Percentiles rank a stretch among this genome's conserved stretches.
Conservation (phyloP, 1,284 basidiomycete species). For the Microbotryum scabiosae region DNA sequence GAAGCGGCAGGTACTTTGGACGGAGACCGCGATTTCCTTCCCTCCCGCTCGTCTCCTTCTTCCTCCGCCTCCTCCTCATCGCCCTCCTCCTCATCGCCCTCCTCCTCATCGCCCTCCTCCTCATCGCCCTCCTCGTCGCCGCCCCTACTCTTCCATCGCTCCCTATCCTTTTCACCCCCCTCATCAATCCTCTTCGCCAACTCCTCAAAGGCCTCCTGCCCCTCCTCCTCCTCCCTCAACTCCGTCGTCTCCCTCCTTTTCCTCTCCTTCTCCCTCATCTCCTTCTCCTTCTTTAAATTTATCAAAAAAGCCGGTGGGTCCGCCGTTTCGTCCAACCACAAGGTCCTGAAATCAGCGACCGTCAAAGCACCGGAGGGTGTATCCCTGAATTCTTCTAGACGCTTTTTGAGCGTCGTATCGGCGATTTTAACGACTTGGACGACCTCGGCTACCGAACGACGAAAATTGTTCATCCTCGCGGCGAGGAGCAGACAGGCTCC, state of each 20-base stretch:
- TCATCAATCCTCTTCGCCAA: slow-evolving; percentile 15
- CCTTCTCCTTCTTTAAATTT: slow-evolving; percentile 61
- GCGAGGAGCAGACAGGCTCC: slow-evolving; percentile 91
- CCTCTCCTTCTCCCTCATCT: slow-evolving; percentile 41
- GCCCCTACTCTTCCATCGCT: slow-evolving; percentile 9
- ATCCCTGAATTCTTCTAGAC: slow-evolving; percentile 89
- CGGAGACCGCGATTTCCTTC: background rate
- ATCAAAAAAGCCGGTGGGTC: slow-evolving; percentile 81
- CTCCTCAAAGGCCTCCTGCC: slow-evolving; percentile 20
- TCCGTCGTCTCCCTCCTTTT: slow-evolving; percentile 22
- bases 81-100: slow-evolving; percentile 9
- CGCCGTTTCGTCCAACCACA: slow-evolving; percentile 84
- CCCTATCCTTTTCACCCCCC: slow-evolving; percentile 16
- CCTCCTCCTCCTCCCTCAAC: slow-evolving; percentile 17
- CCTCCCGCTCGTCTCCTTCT: background rate
- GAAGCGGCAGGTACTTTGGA: background rate
- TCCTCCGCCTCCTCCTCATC: slow-evolving; percentile 7
- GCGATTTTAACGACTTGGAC: slow-evolving; percentile 94
- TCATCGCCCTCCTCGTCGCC: slow-evolving; percentile 11
- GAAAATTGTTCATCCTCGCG: slow-evolving; percentile 96
- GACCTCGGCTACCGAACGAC: slow-evolving; percentile 85
- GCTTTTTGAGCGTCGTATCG: slow-evolving; percentile 83
- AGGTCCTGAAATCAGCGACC: slow-evolving; percentile 80
- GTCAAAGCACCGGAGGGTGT: slow-evolving; percentile 80
- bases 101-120: slow-evolving; percentile 11